Conservation (phyloP, 1,284 basidiomycete species). For the Trametes pubescens region DNA sequence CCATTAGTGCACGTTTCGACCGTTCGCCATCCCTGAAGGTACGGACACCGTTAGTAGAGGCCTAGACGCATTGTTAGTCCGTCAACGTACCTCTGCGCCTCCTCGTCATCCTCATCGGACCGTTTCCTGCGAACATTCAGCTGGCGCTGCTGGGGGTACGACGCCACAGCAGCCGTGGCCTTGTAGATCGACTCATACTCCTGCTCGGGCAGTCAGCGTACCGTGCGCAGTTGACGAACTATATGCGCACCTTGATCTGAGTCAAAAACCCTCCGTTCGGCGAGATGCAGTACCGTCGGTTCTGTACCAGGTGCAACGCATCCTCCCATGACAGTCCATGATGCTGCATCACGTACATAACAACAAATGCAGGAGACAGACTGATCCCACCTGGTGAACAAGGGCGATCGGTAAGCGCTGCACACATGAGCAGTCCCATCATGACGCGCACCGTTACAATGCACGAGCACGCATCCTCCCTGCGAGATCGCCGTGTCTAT, state of each 20-base stretch:
- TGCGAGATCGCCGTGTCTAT: conserved; percentile 75
- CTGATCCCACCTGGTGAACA: conserved; percentile 79
- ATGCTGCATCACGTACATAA: conserved; percentile 92
- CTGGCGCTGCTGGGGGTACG: conserved; percentile 56
- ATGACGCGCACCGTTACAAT: conserved; percentile 80
- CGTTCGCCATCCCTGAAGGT: conserved; percentile 38
- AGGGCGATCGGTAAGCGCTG: neutral
- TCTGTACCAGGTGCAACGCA: conserved; percentile 86
- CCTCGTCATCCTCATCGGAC: conserved; percentile 68
- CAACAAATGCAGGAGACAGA: conserved; percentile 87
- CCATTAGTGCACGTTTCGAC: conserved; percentile 37
- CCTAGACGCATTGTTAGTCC: neutral
- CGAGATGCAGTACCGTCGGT: conserved; percentile 89
- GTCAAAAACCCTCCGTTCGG: conserved; percentile 88
- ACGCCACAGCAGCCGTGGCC: conserved; percentile 70
- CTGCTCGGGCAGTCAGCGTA: conserved; percentile 45
- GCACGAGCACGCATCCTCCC: conserved; percentile 85
- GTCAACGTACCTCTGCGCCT: conserved; percentile 52
- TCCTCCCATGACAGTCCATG: conserved; percentile 85
- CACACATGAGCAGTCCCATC: conserved; percentile 5
- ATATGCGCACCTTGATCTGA: conserved; percentile 77
- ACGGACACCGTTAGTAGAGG: neutral
- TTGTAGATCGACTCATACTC: conserved; percentile 92
- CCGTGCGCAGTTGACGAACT: neutral
- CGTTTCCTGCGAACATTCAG: conserved; percentile 68